Conservation (phyloP, 140 eudicot genomes). For the Bidens hawaiensis region DNA sequence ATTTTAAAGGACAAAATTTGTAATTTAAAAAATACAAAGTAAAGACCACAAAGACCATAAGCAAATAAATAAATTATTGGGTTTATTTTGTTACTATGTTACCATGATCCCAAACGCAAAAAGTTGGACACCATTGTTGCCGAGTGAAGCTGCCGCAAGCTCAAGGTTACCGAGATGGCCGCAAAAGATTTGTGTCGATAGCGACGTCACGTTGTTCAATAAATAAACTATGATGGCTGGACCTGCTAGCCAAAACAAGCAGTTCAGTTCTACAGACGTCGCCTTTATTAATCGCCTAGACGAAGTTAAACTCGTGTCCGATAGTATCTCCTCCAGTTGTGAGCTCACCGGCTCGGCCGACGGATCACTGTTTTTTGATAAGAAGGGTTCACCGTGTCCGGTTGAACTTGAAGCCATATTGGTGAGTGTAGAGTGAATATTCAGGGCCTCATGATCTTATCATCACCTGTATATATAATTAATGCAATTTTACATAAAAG, state of each 20-base stretch:
- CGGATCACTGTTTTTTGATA: not conserved
- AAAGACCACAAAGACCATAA: too few relatives aligned
- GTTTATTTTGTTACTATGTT: not conserved
- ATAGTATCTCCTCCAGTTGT: slow-evolving; percentile 16
- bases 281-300: slow-evolving; percentile 11
- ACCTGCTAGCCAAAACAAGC: slow-evolving; percentile 16
- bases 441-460: not conserved
- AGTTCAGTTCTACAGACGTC: not conserved
- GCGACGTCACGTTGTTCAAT: slow-evolving; percentile 16
- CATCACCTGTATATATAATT: not conserved
- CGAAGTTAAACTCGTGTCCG: slow-evolving; percentile 3
- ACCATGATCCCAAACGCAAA: slow-evolving; percentile 30
- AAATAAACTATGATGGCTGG: slow-evolving; percentile 24
- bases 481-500: not conserved
- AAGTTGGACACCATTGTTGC: slow-evolving; percentile 30
- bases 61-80: too few relatives aligned
- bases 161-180: slow-evolving; percentile 31
- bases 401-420: slow-evolving; percentile 16
- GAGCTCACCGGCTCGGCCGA: slow-evolving; percentile 6
- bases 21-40: too few relatives aligned
- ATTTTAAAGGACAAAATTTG: too few relatives aligned
- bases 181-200: slow-evolving; percentile 25
- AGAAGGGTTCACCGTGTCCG: slow-evolving; percentile 3
- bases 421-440: not conserved
- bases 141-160: slow-evolving; percentile 30